Conservation (phyloP, 805 yeast genomes). For the Saturnispora ahearnii region DNA sequence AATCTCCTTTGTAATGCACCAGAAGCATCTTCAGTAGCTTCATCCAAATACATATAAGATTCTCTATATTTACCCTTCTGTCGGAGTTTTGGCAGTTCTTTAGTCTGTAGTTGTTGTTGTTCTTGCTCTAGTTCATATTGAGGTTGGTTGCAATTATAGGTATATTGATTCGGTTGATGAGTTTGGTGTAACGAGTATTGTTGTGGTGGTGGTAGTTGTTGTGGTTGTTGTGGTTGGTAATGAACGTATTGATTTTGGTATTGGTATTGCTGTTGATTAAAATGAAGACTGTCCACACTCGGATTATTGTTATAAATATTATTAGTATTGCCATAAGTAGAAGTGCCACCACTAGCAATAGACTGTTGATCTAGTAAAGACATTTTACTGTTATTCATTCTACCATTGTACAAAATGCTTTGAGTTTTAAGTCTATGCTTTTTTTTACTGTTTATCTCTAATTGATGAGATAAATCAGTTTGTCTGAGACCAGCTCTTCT, state of each 20-base stretch:
- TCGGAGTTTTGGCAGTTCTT: conserved; percentile 7
- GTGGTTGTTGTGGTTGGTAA: conserved; percentile 1
- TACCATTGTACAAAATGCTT: conserved; percentile 9
- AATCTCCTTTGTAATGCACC: conserved; percentile 8
- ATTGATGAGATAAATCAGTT: conserved; percentile 21
- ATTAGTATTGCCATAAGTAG: neutral
- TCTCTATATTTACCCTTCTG: conserved; percentile 1
- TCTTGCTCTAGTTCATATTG: conserved; percentile 8
- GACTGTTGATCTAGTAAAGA: conserved; percentile 11
- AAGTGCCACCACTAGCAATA: conserved; percentile 5
- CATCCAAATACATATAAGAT: conserved; percentile 4
- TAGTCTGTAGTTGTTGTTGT: conserved; percentile 5
- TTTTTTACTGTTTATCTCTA: conserved; percentile 21
- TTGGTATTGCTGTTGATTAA: conserved; percentile 5
- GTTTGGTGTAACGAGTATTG: conserved; percentile 2
- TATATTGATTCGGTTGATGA: conserved; percentile 7
- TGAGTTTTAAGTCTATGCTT: conserved; percentile 22
- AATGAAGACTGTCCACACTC: neutral
- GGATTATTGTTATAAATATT: neutral
- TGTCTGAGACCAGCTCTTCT: conserved; percentile 27
- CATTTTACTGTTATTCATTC: conserved; percentile 6
- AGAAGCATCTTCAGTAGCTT: conserved; percentile 1
- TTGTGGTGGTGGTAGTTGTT: conserved; percentile 3
- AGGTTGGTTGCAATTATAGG: neutral
- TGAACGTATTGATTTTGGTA: conserved; percentile 8